phyloP scores from a whole-genome alignment of 208 protist species.

The Novymonas esmeraldas region DNA sequence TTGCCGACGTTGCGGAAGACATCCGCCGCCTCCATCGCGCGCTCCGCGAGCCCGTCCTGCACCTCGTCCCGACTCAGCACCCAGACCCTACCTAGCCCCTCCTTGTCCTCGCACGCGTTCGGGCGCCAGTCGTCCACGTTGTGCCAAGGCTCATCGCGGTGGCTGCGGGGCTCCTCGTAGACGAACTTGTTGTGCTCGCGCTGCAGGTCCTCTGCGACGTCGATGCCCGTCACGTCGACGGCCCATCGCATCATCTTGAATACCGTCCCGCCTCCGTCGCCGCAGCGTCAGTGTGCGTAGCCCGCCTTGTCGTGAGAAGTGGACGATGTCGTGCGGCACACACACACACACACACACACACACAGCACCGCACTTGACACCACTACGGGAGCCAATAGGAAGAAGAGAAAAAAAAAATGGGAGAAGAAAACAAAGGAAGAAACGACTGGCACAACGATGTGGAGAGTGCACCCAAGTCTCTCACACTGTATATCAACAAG shows the following conservation, averaged over 20 bases:
- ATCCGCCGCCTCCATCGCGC: conserved; percentile 16
- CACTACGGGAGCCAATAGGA: not conserved
- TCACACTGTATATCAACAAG: no score
- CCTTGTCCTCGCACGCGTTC: conserved; percentile 15
- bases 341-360: not conserved
- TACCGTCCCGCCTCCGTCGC: not conserved
- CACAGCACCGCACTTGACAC: not conserved
- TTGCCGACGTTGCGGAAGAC: conserved; percentile 20
- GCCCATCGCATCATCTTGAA: conserved; percentile 80
- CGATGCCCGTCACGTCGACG: conserved; percentile 80
- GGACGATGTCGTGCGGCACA: not conserved
- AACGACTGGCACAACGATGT: no score
- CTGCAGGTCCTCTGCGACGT: conserved; percentile 68
- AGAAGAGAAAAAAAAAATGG: conserved; percentile 2
- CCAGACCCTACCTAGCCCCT: conserved; percentile 52
- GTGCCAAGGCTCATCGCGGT: conserved; percentile 18
- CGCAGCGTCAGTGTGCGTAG: no score
- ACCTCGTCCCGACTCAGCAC: conserved; percentile 52
- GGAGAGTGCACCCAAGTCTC: no score
- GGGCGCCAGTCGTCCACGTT: conserved; percentile 21
- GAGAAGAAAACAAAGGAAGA: not conserved
- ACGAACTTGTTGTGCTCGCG: conserved; percentile 57
- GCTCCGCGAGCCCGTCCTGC: conserved; percentile 29
- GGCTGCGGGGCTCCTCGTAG: conserved; percentile 20
- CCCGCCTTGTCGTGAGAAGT: no score